Evolutionary conservation across 225 moss, liverwort and hornwort genomes (phyloP).

Genomic region (Polytrichum formosum): DNA sequence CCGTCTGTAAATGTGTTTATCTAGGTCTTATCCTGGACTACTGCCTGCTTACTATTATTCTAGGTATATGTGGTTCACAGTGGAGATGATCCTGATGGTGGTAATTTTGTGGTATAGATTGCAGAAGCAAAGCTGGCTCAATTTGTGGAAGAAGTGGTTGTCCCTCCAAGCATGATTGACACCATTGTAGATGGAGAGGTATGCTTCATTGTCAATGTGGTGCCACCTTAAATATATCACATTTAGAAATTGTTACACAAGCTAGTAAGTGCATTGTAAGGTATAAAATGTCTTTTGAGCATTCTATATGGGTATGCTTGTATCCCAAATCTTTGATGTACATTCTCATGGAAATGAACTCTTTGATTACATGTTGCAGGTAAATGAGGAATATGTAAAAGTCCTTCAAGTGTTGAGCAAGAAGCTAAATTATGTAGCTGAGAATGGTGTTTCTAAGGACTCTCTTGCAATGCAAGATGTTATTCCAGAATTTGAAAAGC

Average conservation of each 20-base stretch:
- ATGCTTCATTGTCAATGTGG: slow-evolving; percentile 4
- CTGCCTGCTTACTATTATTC: too few species aligned
- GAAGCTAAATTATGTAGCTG: slow-evolving; percentile 80
- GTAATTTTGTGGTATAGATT: slow-evolving; percentile 47
- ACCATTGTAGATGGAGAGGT: slow-evolving; percentile 98
- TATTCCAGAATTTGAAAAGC: slow-evolving; percentile 85
- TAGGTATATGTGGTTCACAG: too few species aligned
- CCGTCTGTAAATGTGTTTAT: too few species aligned
- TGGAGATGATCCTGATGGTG: too few species aligned
- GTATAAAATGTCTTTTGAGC: too few species aligned
- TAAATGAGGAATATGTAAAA: slow-evolving; percentile 87
- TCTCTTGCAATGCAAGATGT: slow-evolving; percentile 90
- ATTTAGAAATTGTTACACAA: too few species aligned
- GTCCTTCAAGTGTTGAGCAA: slow-evolving; percentile 81
- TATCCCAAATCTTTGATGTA: too few species aligned
- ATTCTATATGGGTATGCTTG: too few species aligned
- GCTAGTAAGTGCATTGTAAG: too few species aligned
- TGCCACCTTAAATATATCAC: too few species aligned
- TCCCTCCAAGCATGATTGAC: slow-evolving; percentile 93
- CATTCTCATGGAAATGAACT: too few species aligned
- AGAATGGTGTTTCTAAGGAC: slow-evolving; percentile 68
- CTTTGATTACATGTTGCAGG: slow-evolving; percentile 39
- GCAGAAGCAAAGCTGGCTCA: slow-evolving; percentile 89
- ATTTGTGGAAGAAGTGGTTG: slow-evolving; percentile 94
- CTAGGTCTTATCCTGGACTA: too few species aligned